Evolutionary conservation across 164 flowering plant genomes (phyloP), one percentile per base, ranked within the genome.

Genomic region (Euptelea pleiosperma): DNA sequence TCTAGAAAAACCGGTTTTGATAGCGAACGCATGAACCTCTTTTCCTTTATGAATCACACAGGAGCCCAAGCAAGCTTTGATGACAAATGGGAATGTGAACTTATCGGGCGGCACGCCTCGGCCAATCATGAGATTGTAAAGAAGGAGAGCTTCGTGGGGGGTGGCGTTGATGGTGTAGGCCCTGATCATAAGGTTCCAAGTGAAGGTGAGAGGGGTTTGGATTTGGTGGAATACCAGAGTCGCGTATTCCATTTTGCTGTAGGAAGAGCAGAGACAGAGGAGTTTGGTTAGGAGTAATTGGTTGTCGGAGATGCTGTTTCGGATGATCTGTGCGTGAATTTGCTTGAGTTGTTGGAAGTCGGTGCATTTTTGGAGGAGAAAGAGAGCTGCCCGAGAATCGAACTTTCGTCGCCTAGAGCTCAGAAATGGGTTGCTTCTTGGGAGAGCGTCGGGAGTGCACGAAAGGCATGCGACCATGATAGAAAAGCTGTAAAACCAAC

Each of bases 181-280:
- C 52, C 87, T 66, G 33, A 84, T 85, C 72, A 83, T 75, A 39
- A 81, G 51, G 58, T 87, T 84, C 85, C 82, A 87, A 19, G 81
- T 66, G 60, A 81, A 82, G 1, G 79, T 62, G 2, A 31, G 34
- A 0, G 86, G 83, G 41, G 21, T 39, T 0, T 51, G 66, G 28
- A 79, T 34, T 65, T 76, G 81, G 26, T 74, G 45, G 55, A 81
- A 80, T 11, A 84, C 26, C 4, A 55, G 43, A 45, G 69, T 31
- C 5, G 89, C 85, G 42, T 82, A 74, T 16, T 71, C 73, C 46
- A 73, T 52, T 43, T 62, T 51, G 0, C 61, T 60, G 36, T 46
- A 66, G 25, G 76, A 65, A 22, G 73, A 73, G 53, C 69, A 83
- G 22, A 74, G 73, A 31, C 68, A 63, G 37, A 86, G 57, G 19